Conservation (phyloP, 257 asterid genomes). For the Agastache rugosa region DNA sequence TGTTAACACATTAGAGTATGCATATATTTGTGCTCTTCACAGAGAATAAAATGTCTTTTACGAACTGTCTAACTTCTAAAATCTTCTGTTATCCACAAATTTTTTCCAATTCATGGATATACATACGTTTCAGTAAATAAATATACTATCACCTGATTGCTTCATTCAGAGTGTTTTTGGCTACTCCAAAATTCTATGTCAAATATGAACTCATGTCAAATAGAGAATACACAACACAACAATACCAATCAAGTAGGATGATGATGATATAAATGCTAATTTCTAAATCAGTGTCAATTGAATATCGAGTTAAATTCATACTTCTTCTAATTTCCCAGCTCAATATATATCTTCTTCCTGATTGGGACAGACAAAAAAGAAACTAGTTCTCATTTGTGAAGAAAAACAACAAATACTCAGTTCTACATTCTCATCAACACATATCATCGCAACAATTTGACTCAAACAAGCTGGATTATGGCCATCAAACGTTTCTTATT, state of each 20-base stretch:
- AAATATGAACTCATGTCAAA: conserved; percentile 7
- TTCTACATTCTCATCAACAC: conserved; percentile 21
- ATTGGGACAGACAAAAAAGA: conserved; percentile 17
- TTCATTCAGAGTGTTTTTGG: neutral
- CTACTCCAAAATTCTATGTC: conserved; percentile 19
- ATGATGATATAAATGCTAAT: neutral
- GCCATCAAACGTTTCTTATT: neutral
- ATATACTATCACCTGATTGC: neutral
- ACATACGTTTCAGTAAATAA: neutral
- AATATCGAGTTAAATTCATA: neutral
- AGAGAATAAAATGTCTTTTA: neutral
- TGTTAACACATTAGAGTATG: neutral
- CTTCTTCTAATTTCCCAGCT: neutral
- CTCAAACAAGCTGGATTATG: neutral
- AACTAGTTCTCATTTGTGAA: neutral
- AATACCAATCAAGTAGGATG: neutral
- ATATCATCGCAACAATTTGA: conserved; percentile 6
- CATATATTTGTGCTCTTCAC: neutral
- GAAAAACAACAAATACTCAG: neutral
- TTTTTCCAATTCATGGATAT: neutral
- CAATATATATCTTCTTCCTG: neutral
- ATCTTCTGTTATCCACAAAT: neutral
- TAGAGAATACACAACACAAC: conserved; percentile 3
- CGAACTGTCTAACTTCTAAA: conserved; percentile 23
- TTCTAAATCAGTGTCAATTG: conserved; percentile 3